Base-by-base conservation (phyloP, 495 filamentous ascomycete species). In the Jackrogersella minutella region DNA sequence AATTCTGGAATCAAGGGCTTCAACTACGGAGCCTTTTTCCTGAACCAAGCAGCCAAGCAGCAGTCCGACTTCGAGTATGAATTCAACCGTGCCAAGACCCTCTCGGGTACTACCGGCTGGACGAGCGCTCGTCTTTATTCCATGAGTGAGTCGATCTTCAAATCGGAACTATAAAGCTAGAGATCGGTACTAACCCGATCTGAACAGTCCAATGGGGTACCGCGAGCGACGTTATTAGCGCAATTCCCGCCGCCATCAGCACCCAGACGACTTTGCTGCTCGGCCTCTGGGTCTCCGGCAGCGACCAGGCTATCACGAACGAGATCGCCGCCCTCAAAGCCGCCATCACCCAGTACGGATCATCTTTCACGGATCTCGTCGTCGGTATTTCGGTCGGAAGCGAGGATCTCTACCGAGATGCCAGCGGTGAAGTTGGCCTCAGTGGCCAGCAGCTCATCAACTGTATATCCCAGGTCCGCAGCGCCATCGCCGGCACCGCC, bases 341-440 rank as follows among this genome's bases (percentile, higher is more conserved):
- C 26, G 87, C 86, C 62, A 88, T 87, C 73, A 52, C 33, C 46
- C 74, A 83, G 55, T 90, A 90, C 74, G 88, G 87, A 24, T 78
- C 79, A 4, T 69, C 72, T 10, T 87, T 93, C 76, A 80, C 85
- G 55, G 76, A 84, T 67, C 80, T 88, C 40, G 84, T 93, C 41
- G 84, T 82, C 54, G 91, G 90, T 77, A 90, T 93, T 77, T 92
- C 91, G 14, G 91, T 95, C 65, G 91, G 91, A 58, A 90, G 86
- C 72, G 91, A 95, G 81, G 89, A 93, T 77, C 84, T 95, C 2
- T 95, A 95, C 84, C 87, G 91, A 28, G 82, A 84, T 74, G 88
- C 84, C 0, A 81, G 79, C 41, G 81, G 80, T 14, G 86, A 86
- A 41, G 62, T 80, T 57, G 89, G 90, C 65, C 73, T 85, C 31